Evolutionary conservation across 305 asterid species (phyloP).

Genomic region (Ilex paraguariensis): DNA sequence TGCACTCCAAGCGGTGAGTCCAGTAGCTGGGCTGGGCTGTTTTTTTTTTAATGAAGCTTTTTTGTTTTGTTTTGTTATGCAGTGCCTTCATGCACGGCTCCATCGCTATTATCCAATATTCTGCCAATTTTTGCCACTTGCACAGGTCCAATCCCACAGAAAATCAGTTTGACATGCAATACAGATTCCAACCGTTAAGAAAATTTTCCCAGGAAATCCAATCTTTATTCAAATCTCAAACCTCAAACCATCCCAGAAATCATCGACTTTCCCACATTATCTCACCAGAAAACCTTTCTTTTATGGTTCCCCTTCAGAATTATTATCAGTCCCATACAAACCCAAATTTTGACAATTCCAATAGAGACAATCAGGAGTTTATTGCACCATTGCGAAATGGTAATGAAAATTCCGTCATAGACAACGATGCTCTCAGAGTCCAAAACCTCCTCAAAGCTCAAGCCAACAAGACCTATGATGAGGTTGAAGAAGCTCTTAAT

Average conservation of each 20-base stretch:
- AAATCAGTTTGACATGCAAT: background rate
- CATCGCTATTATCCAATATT: too few species aligned
- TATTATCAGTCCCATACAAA: background rate
- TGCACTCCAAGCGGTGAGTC: too few species aligned
- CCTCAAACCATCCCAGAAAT: background rate
- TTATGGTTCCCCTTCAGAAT: background rate
- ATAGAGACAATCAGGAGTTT: background rate
- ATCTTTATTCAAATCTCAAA: background rate
- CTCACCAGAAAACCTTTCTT: background rate
- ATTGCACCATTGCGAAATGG: background rate
- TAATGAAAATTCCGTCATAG: constrained; percentile 14
- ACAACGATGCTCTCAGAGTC: constrained; percentile 40
- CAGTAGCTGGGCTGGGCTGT: too few species aligned
- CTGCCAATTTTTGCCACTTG: too few species aligned
- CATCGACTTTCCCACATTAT: background rate
- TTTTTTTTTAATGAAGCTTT: too few species aligned
- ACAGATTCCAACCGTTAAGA: background rate
- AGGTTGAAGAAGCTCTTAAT: constrained; percentile 37
- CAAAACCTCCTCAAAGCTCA: constrained; percentile 48
- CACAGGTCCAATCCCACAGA: too few species aligned
- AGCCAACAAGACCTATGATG: constrained; percentile 23
- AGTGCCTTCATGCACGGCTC: too few species aligned
- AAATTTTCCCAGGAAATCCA: background rate
- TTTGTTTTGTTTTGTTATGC: too few species aligned
- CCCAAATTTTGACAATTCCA: background rate